Conservation (phyloP, 306 rosid genomes). For the Vigna unguiculata region DNA sequence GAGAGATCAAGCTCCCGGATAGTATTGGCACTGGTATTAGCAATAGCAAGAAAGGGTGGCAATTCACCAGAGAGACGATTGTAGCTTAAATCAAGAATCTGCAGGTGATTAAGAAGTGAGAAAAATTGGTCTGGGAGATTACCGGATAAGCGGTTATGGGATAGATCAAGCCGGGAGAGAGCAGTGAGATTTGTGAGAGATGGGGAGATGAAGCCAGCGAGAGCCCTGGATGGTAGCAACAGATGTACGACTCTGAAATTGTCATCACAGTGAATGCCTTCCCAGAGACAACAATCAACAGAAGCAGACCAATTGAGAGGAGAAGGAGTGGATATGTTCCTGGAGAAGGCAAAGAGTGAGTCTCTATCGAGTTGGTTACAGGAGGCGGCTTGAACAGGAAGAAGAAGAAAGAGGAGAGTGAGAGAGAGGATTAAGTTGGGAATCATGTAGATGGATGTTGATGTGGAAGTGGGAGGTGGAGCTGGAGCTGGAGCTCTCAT, state of each 20-base stretch:
- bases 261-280: constrained; percentile 58
- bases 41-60: constrained; percentile 32
- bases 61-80: constrained; percentile 57
- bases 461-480: constrained; percentile 30
- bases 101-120: constrained; percentile 52
- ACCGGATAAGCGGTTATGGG: constrained; percentile 60
- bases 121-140: constrained; percentile 51
- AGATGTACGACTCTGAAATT: constrained; percentile 54
- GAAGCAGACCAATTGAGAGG: constrained; percentile 66
- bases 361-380: constrained; percentile 60
- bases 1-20: constrained; percentile 64
- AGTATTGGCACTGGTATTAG: not conserved
- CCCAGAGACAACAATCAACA: constrained; percentile 77
- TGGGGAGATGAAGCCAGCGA: constrained; percentile 50
- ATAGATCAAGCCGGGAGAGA: constrained; percentile 66
- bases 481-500: constrained; percentile 20
- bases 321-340: constrained; percentile 42
- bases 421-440: constrained; percentile 22
- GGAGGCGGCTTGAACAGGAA: constrained; percentile 42
- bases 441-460: constrained; percentile 18
- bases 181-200: constrained; percentile 55
- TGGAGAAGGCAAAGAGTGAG: constrained; percentile 54
- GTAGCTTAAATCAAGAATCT: constrained; percentile 60
- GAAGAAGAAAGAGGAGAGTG: not conserved
- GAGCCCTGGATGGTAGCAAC: constrained; percentile 55